phyloP scores from a whole-genome alignment of 331 rosid species.

The Arachis monticola region DNA sequence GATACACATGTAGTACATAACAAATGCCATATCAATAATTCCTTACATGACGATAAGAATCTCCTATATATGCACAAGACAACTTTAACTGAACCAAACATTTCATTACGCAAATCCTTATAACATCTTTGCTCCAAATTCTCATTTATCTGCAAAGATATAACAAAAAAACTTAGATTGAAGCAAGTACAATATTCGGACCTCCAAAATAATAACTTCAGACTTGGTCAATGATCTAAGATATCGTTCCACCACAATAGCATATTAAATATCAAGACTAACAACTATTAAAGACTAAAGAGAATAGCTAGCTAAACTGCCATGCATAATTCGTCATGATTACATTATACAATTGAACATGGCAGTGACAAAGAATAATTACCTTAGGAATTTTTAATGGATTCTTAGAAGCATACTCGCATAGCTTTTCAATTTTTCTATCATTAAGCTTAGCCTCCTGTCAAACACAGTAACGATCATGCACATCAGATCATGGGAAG shows the following conservation, averaged over 20 bases:
- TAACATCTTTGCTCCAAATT: conserved; percentile 76
- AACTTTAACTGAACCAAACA: conserved; percentile 22
- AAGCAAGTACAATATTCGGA: too few relatives aligned
- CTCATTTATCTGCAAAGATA: conserved; percentile 67
- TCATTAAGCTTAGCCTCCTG: too few relatives aligned
- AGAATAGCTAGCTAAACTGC: too few relatives aligned
- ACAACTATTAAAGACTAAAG: background rate
- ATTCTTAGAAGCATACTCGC: conserved; percentile 88
- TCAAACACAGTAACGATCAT: too few relatives aligned
- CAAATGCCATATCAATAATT: background rate
- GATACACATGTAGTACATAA: too few relatives aligned
- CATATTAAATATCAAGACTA: conserved; percentile 25
- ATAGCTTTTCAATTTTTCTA: conserved; percentile 60
- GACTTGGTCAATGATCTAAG: conserved; percentile 3
- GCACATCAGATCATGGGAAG: too few relatives aligned
- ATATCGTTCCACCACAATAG: conserved; percentile 17
- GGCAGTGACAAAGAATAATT: conserved; percentile 27
- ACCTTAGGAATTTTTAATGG: conserved; percentile 94
- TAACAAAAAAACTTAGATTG: conserved; percentile 17
- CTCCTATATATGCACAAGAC: conserved; percentile 70
- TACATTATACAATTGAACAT: background rate
- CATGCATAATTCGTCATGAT: too few relatives aligned
- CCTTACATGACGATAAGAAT: conserved; percentile 73
- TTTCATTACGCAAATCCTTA: conserved; percentile 82
- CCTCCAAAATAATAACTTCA: background rate